phyloP scores from a whole-genome alignment of 805 yeast species.

The Yarrowia porcina region DNA sequence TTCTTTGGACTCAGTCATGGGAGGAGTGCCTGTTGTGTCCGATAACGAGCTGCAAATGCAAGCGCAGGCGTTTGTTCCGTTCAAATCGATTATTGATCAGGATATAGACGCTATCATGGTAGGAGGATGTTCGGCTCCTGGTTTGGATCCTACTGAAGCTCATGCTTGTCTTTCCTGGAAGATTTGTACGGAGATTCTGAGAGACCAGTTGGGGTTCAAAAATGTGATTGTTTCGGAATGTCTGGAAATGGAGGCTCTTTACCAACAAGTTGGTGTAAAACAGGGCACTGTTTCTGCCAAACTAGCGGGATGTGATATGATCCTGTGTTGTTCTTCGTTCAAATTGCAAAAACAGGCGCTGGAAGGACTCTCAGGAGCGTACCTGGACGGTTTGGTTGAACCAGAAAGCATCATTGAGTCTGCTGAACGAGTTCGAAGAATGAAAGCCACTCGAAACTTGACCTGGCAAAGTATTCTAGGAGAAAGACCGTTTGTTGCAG shows the following conservation, averaged over 20 bases:
- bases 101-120: slow-evolving; percentile 39
- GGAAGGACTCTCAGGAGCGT: slow-evolving; percentile 39
- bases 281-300: slow-evolving; percentile 62
- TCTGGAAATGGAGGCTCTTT: slow-evolving; percentile 59
- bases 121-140: slow-evolving; percentile 64
- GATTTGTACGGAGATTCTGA: slow-evolving; percentile 48
- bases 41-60: slow-evolving; percentile 11
- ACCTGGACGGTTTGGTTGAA: background rate
- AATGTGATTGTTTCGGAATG: slow-evolving; percentile 62
- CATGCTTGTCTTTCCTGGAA: slow-evolving; percentile 61
- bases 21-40: slow-evolving; percentile 52
- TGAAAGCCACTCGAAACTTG: slow-evolving; percentile 6
- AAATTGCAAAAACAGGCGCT: slow-evolving; percentile 56
- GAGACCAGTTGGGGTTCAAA: slow-evolving; percentile 51
- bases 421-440: background rate
- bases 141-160: slow-evolving; percentile 55
- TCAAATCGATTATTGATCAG: background rate
- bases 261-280: slow-evolving; percentile 62
- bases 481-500: background rate
- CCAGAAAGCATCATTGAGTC: background rate
- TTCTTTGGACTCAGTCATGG: slow-evolving; percentile 53
- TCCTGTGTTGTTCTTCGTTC: slow-evolving; percentile 58
- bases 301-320: slow-evolving; percentile 63
- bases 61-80: slow-evolving; percentile 2
- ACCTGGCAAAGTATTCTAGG: slow-evolving; percentile 11